Evolutionary conservation across 805 yeast species (phyloP), one percentile per base, ranked within the genome.

Genomic region (Nakazawaea populi): DNA sequence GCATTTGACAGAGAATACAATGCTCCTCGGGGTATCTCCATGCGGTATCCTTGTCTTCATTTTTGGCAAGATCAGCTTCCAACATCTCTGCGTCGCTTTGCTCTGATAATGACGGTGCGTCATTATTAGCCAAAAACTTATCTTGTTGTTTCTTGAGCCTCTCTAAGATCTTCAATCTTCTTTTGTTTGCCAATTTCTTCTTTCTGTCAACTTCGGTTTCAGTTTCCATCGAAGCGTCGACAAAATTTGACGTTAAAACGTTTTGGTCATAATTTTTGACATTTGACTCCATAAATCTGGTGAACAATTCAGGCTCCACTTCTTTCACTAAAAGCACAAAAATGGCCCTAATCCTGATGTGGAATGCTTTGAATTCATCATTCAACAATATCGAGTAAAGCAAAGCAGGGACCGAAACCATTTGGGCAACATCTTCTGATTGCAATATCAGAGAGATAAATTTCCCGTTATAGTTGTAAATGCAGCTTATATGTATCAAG

Each of bases 1-100:
- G 83, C 80, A 86, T 87, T 57, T 89, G 90, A 63, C 96, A 89
- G 12, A 89, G 68, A 38, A 89, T 83, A 63, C 96, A 89, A 55
- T 82, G 86, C 32, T 81, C 82, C 32, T 80, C 82, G 0, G 95
- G 94, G 58, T 79, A 88, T 36, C 69, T 70, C 92, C 91, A 86
- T 1, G 75, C 71, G 3, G 42, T 40, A 5, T 55, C 58, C 3
- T 59, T 63, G 9, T 60, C 68, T n/a, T 60, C 68, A 28, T 63
- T 71, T 14, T 57, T 66, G n/a, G 64, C 70, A 24, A 56, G 60
- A 28, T 61, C 66, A 29, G 70, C 77, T 64, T 71, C 71, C 4
- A 51, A 6, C 60, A 43, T 32, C 54, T 59, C 53, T 52, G 40
- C 64, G 47, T 62, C 63, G n/a, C 58, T 48, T 2, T 48, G 46